These are phyloP conservation scores for Clonostachys sp. DNA, from an alignment of 2,329 filamentous ascomycete species.

Conservation along the genomic window DNA sequence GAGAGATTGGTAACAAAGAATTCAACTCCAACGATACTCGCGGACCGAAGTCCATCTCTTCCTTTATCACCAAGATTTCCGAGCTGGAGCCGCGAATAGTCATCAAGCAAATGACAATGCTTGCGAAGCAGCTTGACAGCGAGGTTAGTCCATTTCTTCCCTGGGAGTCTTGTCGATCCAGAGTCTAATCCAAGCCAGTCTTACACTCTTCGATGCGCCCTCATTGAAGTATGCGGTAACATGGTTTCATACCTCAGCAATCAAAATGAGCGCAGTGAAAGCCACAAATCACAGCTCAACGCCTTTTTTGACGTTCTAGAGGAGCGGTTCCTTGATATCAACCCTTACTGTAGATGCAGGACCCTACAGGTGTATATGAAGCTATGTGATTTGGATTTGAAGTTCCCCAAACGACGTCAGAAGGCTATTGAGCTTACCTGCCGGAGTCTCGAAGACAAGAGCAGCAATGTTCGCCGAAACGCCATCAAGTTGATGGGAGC, in stretches of 20 bases:
- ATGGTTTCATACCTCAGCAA: constrained; percentile 87
- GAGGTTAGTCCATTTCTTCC: constrained; percentile 51
- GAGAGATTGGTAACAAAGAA: constrained; percentile 94
- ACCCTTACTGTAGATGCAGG: constrained; percentile 90
- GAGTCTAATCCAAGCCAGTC: constrained; percentile 47
- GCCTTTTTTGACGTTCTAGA: constrained; percentile 97
- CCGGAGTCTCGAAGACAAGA: constrained; percentile 92
- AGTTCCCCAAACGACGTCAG: constrained; percentile 89
- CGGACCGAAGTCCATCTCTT: constrained; percentile 92
- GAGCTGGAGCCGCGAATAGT: constrained; percentile 87
- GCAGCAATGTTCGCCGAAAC: constrained; percentile 92
- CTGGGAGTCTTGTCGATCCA: accelerated
- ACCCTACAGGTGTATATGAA: constrained; percentile 91
- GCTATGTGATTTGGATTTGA: constrained; percentile 90
- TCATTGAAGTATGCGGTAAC: constrained; percentile 97
- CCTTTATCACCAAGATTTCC: constrained; percentile 89
- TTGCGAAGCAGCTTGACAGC: constrained; percentile 93
- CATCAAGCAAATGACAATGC: constrained; percentile 94
- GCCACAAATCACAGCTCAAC: constrained; percentile 90
- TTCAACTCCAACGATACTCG: constrained; percentile 96
- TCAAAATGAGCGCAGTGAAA: constrained; percentile 86
- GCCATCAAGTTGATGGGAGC: constrained; percentile 88
- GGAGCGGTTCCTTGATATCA: constrained; percentile 92
- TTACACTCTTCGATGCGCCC: constrained; percentile 85
- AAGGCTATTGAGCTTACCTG: constrained; percentile 82